Percentiles rank a stretch among this genome's conserved stretches.
Conservation (phyloP, 176 grass and related monocot species). For the Saccharum officinarum region DNA sequence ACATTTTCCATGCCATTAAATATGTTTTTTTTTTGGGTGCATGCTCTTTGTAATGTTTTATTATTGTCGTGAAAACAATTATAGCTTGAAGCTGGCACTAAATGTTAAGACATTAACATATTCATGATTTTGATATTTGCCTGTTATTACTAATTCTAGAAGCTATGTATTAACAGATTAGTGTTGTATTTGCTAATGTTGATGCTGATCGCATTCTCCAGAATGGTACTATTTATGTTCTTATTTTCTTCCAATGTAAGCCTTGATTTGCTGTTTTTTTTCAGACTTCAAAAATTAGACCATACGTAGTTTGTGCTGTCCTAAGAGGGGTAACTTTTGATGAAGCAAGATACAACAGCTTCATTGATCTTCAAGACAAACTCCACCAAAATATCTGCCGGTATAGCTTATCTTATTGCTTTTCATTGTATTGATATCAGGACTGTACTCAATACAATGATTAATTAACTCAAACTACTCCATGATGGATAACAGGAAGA, state of each 20-base stretch:
- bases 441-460: slow-evolving; percentile 6
- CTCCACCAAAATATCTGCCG: slow-evolving; percentile 99
- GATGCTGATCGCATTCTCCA: not conserved
- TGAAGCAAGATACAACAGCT: slow-evolving; percentile 93
- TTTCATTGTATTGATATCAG: slow-evolving; percentile 25
- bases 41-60: not conserved
- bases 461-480: slow-evolving; percentile 12
- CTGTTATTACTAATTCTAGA: not conserved
- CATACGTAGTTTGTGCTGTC: slow-evolving; percentile 83
- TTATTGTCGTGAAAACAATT: not conserved
- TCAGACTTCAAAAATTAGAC: slow-evolving; percentile 89
- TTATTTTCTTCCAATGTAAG: not conserved
- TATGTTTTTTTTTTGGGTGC: not conserved
- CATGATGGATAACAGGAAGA: slow-evolving; percentile 57
- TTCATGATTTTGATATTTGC: not conserved
- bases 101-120: not conserved
- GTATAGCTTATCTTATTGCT: slow-evolving; percentile 39
- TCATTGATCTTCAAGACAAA: slow-evolving; percentile 99
- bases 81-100: not conserved
- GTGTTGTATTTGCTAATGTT: not conserved
- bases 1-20: not conserved
- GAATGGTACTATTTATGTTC: not conserved
- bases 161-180: not conserved
- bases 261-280: slow-evolving; percentile 10
- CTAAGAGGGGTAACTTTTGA: slow-evolving; percentile 88